Evolutionary conservation across 371 early-diverging fungal species (phyloP).

Genomic region (Lichtheimia hyalospora): DNA sequence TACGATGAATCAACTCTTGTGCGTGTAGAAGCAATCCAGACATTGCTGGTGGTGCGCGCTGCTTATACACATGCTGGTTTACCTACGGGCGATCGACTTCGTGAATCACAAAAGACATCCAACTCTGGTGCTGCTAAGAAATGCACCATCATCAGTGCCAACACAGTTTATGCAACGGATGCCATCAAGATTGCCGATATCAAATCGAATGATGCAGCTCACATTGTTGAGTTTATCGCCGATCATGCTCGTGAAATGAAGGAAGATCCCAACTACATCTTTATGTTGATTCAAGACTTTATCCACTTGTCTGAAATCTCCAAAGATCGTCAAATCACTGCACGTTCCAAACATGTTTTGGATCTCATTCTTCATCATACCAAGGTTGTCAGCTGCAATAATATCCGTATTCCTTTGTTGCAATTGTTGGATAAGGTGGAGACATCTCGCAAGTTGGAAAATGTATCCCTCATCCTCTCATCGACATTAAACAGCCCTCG

Average conservation of each 20-base stretch:
- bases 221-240: conserved; percentile 53
- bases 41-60: conserved; percentile 51
- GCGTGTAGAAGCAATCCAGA: conserved; percentile 58
- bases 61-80: conserved; percentile 32
- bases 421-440: conserved; percentile 51
- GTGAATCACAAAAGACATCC: conserved; percentile 17
- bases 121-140: background rate
- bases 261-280: conserved; percentile 30
- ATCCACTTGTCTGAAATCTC: conserved; percentile 23
- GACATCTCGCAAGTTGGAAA: conserved; percentile 63
- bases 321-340: conserved; percentile 29
- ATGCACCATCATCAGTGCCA: conserved; percentile 35
- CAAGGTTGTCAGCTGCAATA: conserved; percentile 42
- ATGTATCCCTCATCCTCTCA: conserved; percentile 67
- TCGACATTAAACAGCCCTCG: conserved; percentile 23
- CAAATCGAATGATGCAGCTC: conserved; percentile 47
- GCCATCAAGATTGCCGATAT: conserved; percentile 50
- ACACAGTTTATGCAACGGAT: conserved; percentile 35
- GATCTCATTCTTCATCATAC: conserved; percentile 74
- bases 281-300: conserved; percentile 27
- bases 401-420: conserved; percentile 57
- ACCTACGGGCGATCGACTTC: conserved; percentile 41
- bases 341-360: conserved; percentile 36
- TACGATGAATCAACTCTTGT: conserved; percentile 49
- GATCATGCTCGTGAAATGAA: conserved; percentile 37